Evolutionary conservation across 495 filamentous ascomycete species (phyloP), one percentile per base, ranked within the genome.

Genomic region (Lentithecium fluviatile): DNA sequence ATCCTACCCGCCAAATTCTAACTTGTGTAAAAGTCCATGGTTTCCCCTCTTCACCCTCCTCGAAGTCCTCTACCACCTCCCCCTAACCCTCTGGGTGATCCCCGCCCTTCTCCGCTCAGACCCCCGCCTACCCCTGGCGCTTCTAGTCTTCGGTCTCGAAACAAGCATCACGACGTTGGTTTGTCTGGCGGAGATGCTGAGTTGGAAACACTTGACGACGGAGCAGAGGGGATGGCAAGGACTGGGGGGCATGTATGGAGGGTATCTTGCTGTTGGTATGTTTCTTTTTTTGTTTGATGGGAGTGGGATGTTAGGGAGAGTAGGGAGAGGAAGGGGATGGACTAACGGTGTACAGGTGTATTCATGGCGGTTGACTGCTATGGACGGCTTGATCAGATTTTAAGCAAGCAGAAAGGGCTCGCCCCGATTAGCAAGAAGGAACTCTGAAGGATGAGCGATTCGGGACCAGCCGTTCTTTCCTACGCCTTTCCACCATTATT

Each of bases 181-280:
- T 4, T 95, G 89, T 73, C 80, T 89, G 26, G 75, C 78, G 10
- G 83, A 85, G 43, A 78, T 82, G 43, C 76, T 73, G 45, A 66
- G 64, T 51, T 77, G 74, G 75, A 62, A 46, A 32, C 50, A 60
- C 6, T 66, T 72, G 47, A 68, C 38, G 21, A 49, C 49, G 49
- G 69, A 63, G 4, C 73, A 85, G 61, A 86, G 84, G 63, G 64
- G 79, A 55, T 6, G 40, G 26, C 20, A 34, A 11, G 83, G 83
- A 61, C 67, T 85, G 53, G 81, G 78, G 1, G 79, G 79, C 61
- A 70, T 89, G 12, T 92, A 91, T 70, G 83, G 79, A 13, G 87
- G 87, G 5, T 95, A 89, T 78, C 71, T 90, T 32, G 78, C 81
- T 24, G 68, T 93, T 34, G 86, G 89, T 91, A 75, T 77, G 86